These are phyloP conservation scores for Globisporangium recalcitrans DNA, from an alignment of 352 stramenopile genomes.

Conservation along the genomic window DNA sequence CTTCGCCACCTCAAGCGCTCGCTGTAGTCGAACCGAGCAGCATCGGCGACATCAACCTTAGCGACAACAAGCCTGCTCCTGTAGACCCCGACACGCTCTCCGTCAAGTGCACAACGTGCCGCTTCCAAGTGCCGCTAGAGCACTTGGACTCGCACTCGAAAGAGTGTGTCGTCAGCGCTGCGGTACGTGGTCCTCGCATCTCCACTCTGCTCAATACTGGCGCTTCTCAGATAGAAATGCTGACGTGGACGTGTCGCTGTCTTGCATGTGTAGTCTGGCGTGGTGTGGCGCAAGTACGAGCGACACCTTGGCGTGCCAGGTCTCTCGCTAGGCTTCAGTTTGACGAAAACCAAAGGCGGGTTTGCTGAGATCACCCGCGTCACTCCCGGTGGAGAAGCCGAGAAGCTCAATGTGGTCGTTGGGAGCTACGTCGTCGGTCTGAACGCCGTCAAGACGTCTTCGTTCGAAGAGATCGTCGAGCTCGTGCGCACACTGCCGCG, in stretches of 20 bases:
- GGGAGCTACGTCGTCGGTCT: conserved; percentile 74
- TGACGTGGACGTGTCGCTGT: not conserved
- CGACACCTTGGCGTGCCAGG: conserved; percentile 36
- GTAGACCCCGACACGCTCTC: conserved; percentile 14
- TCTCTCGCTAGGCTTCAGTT: conserved; percentile 57
- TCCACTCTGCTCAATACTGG: not conserved
- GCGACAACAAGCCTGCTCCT: not conserved
- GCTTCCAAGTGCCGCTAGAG: conserved; percentile 35
- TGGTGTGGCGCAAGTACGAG: conserved; percentile 63
- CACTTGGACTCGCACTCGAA: conserved; percentile 61
- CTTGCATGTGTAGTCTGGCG: conserved; percentile 16
- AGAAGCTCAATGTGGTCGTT: conserved; percentile 54
- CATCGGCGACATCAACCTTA: conserved; percentile 8
- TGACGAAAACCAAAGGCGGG: conserved; percentile 59
- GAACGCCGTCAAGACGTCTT: conserved; percentile 46
- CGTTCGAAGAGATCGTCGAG: conserved; percentile 71
- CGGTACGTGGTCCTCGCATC: conserved; percentile 21
- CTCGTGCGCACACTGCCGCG: conserved; percentile 43
- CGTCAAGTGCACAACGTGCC: conserved; percentile 76
- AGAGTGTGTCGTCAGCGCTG: conserved; percentile 38
- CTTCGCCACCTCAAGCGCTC: not conserved
- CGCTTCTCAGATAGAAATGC: not conserved
- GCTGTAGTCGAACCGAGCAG: not conserved
- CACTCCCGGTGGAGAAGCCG: conserved; percentile 45
- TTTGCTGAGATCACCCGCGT: conserved; percentile 74